phyloP scores from a whole-genome alignment of 2,329 filamentous ascomycete genomes.

The Moelleriella libera region DNA sequence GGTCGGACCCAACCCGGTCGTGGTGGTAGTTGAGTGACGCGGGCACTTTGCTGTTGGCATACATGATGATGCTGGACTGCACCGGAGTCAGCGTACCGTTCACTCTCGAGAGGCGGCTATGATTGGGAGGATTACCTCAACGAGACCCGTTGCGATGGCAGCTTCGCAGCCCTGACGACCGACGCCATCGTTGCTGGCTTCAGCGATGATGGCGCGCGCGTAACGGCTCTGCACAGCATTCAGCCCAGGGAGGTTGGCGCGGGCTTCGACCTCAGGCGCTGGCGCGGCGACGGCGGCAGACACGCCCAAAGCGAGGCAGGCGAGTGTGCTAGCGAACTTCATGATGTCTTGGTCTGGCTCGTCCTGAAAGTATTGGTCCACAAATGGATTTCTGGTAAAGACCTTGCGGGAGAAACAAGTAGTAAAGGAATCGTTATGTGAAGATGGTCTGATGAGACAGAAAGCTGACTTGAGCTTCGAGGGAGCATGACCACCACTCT shows the following conservation, averaged over 20 bases:
- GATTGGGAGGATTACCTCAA: slow-evolving; percentile 6
- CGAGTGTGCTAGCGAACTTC: slow-evolving; percentile 3
- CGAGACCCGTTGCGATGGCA: slow-evolving; percentile 9
- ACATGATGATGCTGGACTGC: slow-evolving; percentile 8
- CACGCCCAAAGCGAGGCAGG: not conserved
- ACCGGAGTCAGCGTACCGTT: not conserved
- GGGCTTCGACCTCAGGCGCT: slow-evolving; percentile 1
- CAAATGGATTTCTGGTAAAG: too few relatives aligned
- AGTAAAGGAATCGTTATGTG: too few relatives aligned
- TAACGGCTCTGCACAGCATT: slow-evolving; percentile 7
- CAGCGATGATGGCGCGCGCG: slow-evolving; percentile 8
- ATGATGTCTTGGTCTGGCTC: not conserved
- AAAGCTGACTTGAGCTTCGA: too few relatives aligned
- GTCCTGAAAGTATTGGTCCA: too few relatives aligned
- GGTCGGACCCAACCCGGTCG: slow-evolving; percentile 9
- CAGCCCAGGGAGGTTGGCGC: slow-evolving; percentile 8
- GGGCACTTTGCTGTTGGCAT: slow-evolving; percentile 8
- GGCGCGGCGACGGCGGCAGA: not conserved
- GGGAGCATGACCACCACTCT: too few relatives aligned
- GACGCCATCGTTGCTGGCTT: slow-evolving; percentile 6
- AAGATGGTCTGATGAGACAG: too few relatives aligned
- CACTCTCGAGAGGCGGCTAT: not conserved
- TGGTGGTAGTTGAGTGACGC: slow-evolving; percentile 7
- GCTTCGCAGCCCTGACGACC: slow-evolving; percentile 9
- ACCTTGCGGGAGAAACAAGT: too few relatives aligned